A percentile compares a stretch with the other conserved stretches of the same genome.
These are phyloP conservation scores for Cladosporium sp. DNA, from an alignment of 2,329 filamentous ascomycete genomes.

Conservation along the genomic window DNA sequence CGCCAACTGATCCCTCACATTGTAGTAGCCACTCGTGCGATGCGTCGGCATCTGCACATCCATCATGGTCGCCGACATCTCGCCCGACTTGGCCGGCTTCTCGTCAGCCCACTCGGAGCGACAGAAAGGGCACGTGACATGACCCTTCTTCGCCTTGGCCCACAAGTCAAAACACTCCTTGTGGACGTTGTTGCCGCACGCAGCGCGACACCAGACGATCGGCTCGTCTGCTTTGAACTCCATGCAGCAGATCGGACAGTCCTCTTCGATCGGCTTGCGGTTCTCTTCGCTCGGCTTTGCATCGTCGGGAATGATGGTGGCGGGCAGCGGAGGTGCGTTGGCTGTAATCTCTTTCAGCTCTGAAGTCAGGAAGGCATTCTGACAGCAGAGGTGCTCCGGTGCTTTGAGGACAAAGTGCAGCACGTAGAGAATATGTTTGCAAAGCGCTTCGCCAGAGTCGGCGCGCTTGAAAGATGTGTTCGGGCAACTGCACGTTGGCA, in stretches of 20 bases:
- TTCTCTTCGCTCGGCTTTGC: conserved; percentile 31
- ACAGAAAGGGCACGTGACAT: conserved; percentile 30
- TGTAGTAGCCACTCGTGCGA: conserved; percentile 26
- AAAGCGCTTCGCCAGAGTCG: conserved; percentile 42
- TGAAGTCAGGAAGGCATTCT: conserved; percentile 54
- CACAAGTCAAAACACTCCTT: conserved; percentile 53
- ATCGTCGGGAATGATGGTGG: conserved; percentile 16
- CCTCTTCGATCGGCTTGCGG: conserved; percentile 56
- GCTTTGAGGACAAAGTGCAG: conserved; percentile 55
- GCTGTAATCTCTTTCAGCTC: conserved; percentile 55
- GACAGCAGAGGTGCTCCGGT: conserved; percentile 52
- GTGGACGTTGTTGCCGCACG: conserved; percentile 62
- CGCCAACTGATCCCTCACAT: conserved; percentile 28
- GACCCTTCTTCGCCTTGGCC: conserved; percentile 28
- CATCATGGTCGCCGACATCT: conserved; percentile 18
- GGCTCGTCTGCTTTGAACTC: conserved; percentile 48
- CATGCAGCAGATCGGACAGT: conserved; percentile 60
- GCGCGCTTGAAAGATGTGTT: conserved; percentile 18
- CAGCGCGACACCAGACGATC: conserved; percentile 54
- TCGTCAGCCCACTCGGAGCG: conserved; percentile 25
- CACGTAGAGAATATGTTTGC: conserved; percentile 62
- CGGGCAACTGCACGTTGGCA: conserved; percentile 36
- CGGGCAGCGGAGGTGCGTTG: conserved; percentile 47
- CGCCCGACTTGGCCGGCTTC: conserved; percentile 13
- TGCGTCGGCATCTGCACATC: conserved; percentile 16